Evolutionary conservation across 495 filamentous ascomycete genomes (phyloP), one percentile per base, ranked within the genome.

Genomic region (Annulohypoxylon stygium): DNA sequence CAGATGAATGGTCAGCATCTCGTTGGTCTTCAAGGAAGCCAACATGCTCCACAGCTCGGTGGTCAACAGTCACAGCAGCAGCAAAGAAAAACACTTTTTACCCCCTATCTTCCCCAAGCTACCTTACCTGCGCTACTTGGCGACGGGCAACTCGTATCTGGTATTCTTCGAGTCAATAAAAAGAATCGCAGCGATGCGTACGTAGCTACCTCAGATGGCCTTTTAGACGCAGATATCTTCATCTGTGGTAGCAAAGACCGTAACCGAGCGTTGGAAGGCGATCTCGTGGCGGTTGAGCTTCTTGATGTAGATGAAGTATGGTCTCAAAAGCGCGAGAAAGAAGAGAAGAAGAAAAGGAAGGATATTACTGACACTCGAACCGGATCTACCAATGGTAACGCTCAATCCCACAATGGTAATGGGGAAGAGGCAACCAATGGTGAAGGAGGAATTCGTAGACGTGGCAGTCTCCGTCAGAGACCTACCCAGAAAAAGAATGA

Each of bases 401-500:
- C 90, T 79, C 88, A 93, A 79, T 85, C 90, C 67, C 84, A 86
- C 39, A 20, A 20, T 62, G 90, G 85, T 41, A 90, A 91, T 78
- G 86, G 85, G 53, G 87, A 89, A 63, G 92, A 92, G 62, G 89
- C 93, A 61, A 86, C 83, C 61, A 86, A 86, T 68, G 88, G 89
- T 64, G 86, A 94, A 50, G 95, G 95, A 75, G 93, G 93, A 71
- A 91, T 99, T 73, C 90, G 94, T 67, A 90, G 96, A 63, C 91
- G 96, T 78, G 96, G 96, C 65, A 98, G 95, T 86, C 88, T 99
- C 71, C 90, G 94, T 74, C 96, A 98, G 83, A 92, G 96, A 53
- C 97, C 97, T 20, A 98, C 95, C 1, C 96, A 99, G 83, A 99
- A 99, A 89, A 99, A 99, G 88, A 99, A 99, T 66, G 96, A 99